Conservation (phyloP, 805 yeast species). For the Tetrapisispora arboricola region DNA sequence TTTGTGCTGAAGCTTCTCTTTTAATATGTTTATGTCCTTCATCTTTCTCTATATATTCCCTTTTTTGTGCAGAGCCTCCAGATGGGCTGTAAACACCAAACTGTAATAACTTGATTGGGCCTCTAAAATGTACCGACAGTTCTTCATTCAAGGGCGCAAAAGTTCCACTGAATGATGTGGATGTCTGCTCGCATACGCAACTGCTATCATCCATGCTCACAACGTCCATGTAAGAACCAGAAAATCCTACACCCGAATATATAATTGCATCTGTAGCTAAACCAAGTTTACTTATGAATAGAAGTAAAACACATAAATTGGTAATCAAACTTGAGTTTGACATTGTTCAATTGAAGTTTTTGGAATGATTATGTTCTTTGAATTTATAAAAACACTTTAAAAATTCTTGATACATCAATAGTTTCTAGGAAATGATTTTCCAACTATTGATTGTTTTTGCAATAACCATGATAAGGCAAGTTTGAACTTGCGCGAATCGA, state of each 20-base stretch:
- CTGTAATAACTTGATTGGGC: slow-evolving; percentile 51
- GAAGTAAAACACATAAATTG: neutral
- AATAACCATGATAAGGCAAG: too few species aligned
- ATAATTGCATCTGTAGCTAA: slow-evolving; percentile 45
- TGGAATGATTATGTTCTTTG: too few species aligned
- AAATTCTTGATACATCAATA: too few species aligned
- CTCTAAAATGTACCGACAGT: slow-evolving; percentile 68
- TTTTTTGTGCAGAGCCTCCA: slow-evolving; percentile 34
- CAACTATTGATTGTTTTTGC: too few species aligned
- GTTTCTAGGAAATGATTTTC: too few species aligned
- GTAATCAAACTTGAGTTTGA: too few species aligned
- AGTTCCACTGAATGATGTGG: slow-evolving; percentile 50
- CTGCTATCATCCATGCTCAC: slow-evolving; percentile 61
- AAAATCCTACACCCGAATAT: slow-evolving; percentile 67
- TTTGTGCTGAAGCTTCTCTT: slow-evolving; percentile 37
- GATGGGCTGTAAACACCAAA: slow-evolving; percentile 83
- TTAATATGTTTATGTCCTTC: slow-evolving; percentile 43
- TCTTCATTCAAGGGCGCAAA: slow-evolving; percentile 61
- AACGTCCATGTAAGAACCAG: slow-evolving; percentile 76
- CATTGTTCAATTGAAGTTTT: neutral
- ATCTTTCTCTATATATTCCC: slow-evolving; percentile 30
- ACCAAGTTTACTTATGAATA: too few species aligned
- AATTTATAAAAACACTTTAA: too few species aligned
- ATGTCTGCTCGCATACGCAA: slow-evolving; percentile 56
- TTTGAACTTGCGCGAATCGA: too few species aligned